Percentiles rank a stretch among this genome's conserved stretches.
Conservation (phyloP, 177 flowering plant genomes). For the Telopea speciosissima region DNA sequence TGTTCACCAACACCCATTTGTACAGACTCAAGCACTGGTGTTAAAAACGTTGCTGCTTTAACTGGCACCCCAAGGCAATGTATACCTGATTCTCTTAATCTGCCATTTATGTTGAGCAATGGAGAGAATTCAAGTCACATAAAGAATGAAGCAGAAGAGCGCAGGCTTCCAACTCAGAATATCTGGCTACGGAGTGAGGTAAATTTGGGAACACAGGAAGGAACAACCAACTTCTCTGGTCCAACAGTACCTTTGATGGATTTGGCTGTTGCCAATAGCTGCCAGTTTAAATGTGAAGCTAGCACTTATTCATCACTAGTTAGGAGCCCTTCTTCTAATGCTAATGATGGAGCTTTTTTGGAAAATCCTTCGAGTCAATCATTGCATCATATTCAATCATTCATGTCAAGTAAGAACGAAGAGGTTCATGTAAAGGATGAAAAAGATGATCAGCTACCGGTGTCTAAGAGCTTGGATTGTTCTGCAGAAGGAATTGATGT, state of each 20-base stretch:
- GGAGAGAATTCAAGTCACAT: conserved; percentile 11
- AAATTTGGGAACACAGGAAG: conserved; percentile 13
- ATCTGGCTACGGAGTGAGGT: conserved; percentile 17
- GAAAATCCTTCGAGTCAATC: conserved; percentile 8
- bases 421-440: conserved; percentile 14
- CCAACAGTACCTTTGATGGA: conserved; percentile 12
- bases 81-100: conserved; percentile 8
- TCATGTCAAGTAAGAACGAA: conserved; percentile 10
- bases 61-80: conserved; percentile 1
- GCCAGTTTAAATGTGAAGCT: conserved; percentile 20
- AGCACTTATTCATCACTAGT: conserved; percentile 14
- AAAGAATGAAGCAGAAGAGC: conserved; percentile 24
- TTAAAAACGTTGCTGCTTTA: background rate
- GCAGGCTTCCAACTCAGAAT: conserved; percentile 15
- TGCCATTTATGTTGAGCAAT: conserved; percentile 12
- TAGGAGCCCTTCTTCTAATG: conserved; percentile 16
- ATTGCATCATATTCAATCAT: conserved; percentile 13
- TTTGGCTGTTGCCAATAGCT: conserved; percentile 13
- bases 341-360: conserved; percentile 9
- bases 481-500: conserved; percentile 10
- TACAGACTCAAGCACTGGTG: conserved; percentile 10
- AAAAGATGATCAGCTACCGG: conserved; percentile 7
- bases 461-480: conserved; percentile 9
- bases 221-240: conserved; percentile 8
- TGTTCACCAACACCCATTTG: conserved; percentile 10